phyloP scores from a whole-genome alignment of 495 filamentous ascomycete genomes.

The Astrothelium macrocarpum region DNA sequence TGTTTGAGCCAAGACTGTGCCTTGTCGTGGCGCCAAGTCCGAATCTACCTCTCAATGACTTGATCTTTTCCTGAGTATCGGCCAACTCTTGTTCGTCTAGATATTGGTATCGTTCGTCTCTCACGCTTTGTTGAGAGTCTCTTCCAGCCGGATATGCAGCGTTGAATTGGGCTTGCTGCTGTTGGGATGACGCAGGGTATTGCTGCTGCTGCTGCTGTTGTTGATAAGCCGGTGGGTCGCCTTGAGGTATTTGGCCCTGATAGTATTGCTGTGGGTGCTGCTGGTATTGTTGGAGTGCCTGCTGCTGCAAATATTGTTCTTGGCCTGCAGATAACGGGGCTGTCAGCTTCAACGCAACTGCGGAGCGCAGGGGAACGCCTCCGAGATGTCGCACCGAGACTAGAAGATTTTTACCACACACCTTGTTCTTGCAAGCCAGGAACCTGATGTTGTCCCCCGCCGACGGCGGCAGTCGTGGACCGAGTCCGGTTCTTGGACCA shows the following conservation, averaged over 20 bases:
- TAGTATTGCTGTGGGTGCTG: slow-evolving; percentile 7
- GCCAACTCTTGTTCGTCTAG: neutral
- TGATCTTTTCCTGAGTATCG: neutral
- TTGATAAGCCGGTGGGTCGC: neutral
- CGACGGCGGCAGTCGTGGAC: slow-evolving; percentile 2
- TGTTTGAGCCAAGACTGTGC: slow-evolving; percentile 1
- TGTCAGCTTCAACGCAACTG: neutral
- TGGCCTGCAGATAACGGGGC: neutral
- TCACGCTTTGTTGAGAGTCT: neutral
- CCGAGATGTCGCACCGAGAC: neutral
- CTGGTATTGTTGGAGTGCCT: neutral
- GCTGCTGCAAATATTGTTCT: slow-evolving; percentile 1
- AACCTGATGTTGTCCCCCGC: slow-evolving; percentile 3
- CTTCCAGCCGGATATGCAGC: neutral
- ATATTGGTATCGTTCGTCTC: neutral
- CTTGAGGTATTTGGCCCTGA: neutral
- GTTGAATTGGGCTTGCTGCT: slow-evolving; percentile 4
- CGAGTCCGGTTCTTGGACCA: slow-evolving; percentile 6
- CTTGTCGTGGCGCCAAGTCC: neutral
- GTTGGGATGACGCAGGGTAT: neutral
- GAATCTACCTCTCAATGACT: neutral
- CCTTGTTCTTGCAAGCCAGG: slow-evolving; percentile 1
- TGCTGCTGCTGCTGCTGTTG: slow-evolving; percentile 8
- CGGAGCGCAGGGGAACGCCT: neutral
- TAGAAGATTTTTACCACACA: neutral